Evolutionary conservation across 2,329 filamentous ascomycete genomes (phyloP).

Genomic region (Lecanicillium sp.): DNA sequence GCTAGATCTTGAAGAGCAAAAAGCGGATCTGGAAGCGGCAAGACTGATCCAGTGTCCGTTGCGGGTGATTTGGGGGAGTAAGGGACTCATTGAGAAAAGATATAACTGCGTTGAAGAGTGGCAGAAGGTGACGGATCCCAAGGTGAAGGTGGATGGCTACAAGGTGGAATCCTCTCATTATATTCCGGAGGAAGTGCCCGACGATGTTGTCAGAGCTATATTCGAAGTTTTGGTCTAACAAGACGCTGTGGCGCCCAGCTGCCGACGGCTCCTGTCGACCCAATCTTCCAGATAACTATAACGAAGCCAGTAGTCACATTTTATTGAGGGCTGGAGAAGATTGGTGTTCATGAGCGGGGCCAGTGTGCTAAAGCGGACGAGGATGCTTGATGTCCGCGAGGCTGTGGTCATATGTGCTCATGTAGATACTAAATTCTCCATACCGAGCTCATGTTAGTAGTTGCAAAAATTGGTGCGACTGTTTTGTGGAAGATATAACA

Average conservation of each 20-base stretch:
- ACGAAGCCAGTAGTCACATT: neutral
- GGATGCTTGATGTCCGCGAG: too few relatives aligned
- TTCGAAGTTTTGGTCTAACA: conserved; percentile 25
- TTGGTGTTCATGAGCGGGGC: too few relatives aligned
- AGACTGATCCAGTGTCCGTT: conserved; percentile 32
- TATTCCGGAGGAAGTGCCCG: conserved; percentile 36
- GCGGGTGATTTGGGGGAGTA: conserved; percentile 36
- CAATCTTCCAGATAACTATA: neutral
- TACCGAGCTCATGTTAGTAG: too few relatives aligned
- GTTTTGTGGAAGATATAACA: too few relatives aligned
- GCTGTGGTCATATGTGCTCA: too few relatives aligned
- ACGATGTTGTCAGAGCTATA: conserved; percentile 28
- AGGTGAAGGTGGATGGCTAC: conserved; percentile 22
- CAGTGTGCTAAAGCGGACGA: too few relatives aligned
- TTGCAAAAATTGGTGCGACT: too few relatives aligned
- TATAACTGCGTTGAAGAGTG: conserved; percentile 37
- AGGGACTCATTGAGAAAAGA: conserved; percentile 31
- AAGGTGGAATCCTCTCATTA: conserved; percentile 32
- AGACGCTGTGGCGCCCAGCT: too few relatives aligned
- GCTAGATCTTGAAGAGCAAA: conserved; percentile 36
- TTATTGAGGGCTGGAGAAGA: too few relatives aligned
- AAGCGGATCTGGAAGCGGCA: conserved; percentile 28
- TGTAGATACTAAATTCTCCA: too few relatives aligned
- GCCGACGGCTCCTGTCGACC: neutral
- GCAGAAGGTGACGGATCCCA: conserved; percentile 28